Evolutionary conservation across 1,139 yeast species (phyloP).

Genomic region (Geotrichum cucujoidarum): DNA sequence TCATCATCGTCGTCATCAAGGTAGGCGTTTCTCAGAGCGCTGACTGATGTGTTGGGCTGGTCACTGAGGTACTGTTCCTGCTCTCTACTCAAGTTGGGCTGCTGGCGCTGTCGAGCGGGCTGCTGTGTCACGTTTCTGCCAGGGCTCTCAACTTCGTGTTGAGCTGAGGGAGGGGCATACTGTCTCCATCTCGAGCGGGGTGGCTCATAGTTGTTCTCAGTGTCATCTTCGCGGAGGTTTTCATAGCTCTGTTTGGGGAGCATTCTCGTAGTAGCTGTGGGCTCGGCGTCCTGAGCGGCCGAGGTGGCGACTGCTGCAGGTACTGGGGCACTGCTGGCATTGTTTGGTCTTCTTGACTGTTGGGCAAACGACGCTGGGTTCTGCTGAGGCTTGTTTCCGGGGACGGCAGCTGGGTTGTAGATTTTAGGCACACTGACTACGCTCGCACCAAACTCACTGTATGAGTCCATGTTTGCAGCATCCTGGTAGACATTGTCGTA

Average conservation of each 20-base stretch:
- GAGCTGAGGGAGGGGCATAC: neutral
- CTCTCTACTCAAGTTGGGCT: too few relatives aligned
- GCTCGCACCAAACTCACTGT: slow-evolving; percentile 5
- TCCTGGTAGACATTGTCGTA: slow-evolving; percentile 8
- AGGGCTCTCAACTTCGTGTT: neutral
- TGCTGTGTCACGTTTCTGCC: neutral
- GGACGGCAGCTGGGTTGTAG: slow-evolving; percentile 7
- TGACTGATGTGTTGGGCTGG: neutral
- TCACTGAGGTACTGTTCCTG: neutral
- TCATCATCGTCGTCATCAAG: neutral
- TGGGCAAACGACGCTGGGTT: neutral
- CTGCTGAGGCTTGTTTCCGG: neutral
- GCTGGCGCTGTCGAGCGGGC: too few relatives aligned
- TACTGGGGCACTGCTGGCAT: neutral
- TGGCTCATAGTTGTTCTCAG: neutral
- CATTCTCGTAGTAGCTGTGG: neutral
- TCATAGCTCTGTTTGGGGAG: neutral
- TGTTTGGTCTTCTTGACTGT: slow-evolving; percentile 6
- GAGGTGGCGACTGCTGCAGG: neutral
- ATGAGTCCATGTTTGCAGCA: neutral
- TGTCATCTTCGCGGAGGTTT: too few relatives aligned
- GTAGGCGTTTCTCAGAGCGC: neutral
- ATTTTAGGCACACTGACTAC: slow-evolving; percentile 13
- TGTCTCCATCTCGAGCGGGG: slow-evolving; percentile 1
- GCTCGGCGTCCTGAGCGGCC: too few relatives aligned